Base-by-base conservation (phyloP, 2,329 filamentous ascomycete species). In the Talaromyces marneffei region DNA sequence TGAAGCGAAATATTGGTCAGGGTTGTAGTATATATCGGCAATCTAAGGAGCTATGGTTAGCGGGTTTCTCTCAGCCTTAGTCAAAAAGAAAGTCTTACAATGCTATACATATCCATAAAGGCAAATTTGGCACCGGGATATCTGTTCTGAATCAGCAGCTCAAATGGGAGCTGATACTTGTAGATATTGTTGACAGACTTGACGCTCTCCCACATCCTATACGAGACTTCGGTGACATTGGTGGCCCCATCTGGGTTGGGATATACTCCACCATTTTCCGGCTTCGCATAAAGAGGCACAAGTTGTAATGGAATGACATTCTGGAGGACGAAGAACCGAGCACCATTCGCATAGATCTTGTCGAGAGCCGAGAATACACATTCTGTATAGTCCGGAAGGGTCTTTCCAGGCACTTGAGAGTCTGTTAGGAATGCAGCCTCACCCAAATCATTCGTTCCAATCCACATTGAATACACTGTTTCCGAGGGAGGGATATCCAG, bases 371-470 rank as follows among this genome's bases (percentile, higher is more conserved):
- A 70, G 77, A 87, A 91, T 1, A 91, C 78, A 69, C 89, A 92
- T 64, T 87, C 82, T 2, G 86, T 80, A 68, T 87, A 91, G 68
- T 87, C 82, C 1, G 80, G 77, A 5, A 92, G 80, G 1, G 83
- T 87, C 25, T 84, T 85, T 12, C 81, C 83, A 0, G 76, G 67
- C 4, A 81, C 73, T 70, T 91, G 86, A 25, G 79, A 80, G 69
- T 91, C 87, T 4, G 82, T 85, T 33, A 92, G 72, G 69, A 92
- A 88, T 8, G 82, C 87, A 57, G 80, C 74, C 61, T 78, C 80
- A 23, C 89, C 89, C 9, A 93, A 77, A 68, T 94, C 90, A 70
- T 93, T 93, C 25, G 89, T 92, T 2, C 90, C 90, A 67, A 92
- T 91, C 88, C 88, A 92, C 56, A 92, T 82, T 1, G 85, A 81